phyloP scores from a whole-genome alignment of 768 basidiomycete species.

The Tulasnella sp. region DNA sequence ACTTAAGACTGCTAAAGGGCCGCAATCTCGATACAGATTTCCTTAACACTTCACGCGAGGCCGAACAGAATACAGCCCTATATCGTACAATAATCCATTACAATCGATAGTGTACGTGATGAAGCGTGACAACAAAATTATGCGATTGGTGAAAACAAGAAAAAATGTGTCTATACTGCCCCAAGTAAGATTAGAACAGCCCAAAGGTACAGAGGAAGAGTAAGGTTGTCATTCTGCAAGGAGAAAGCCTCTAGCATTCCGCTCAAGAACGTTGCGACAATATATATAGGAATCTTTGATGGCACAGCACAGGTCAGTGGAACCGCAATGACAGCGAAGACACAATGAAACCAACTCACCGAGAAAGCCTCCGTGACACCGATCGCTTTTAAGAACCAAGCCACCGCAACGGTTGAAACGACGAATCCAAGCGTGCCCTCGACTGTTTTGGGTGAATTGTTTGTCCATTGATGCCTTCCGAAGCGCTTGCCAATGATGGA shows the following conservation, averaged over 20 bases:
- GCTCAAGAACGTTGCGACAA: constrained; percentile 47
- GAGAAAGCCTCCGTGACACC: constrained; percentile 67
- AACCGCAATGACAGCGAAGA: not conserved
- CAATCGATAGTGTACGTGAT: too few relatives aligned
- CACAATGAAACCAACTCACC: constrained; percentile 36
- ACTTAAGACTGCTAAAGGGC: too few relatives aligned
- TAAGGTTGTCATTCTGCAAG: constrained; percentile 95
- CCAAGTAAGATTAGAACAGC: constrained; percentile 60
- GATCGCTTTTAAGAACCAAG: constrained; percentile 56
- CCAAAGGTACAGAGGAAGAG: constrained; percentile 94
- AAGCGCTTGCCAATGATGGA: constrained; percentile 83
- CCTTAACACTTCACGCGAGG: too few relatives aligned
- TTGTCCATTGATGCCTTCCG: constrained; percentile 75
- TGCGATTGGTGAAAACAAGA: too few relatives aligned
- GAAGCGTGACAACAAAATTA: too few relatives aligned
- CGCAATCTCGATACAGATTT: too few relatives aligned
- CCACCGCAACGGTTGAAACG: constrained; percentile 52
- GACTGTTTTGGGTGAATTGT: constrained; percentile 73
- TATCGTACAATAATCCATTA: too few relatives aligned
- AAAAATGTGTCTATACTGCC: constrained; percentile 24
- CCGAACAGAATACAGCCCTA: too few relatives aligned
- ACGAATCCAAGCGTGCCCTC: constrained; percentile 85
- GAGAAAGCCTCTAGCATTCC: constrained; percentile 81
- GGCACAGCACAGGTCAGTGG: too few relatives aligned
- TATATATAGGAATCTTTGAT: constrained; percentile 58